Base-by-base conservation (phyloP, 2,329 filamentous ascomycete species). In the Sphaerostilbella broomeana region DNA sequence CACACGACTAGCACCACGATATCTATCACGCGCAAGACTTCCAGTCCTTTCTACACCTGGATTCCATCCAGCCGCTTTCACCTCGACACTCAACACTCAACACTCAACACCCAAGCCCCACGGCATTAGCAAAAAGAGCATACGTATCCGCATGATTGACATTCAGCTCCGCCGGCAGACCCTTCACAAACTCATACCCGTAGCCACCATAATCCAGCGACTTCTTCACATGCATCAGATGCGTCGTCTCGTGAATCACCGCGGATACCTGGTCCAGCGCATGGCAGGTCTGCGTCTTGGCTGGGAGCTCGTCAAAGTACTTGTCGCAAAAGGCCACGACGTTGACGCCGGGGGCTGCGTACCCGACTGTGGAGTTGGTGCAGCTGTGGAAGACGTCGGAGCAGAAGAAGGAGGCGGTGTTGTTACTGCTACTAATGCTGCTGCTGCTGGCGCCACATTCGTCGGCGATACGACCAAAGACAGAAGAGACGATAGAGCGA, bases 181-280 rank as follows among this genome's bases (percentile, higher is more conserved):
- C 52, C 11, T 57, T 49, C 44, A 77, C 72, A 33, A 75, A 77
- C 28, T 61, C 64, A 41, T 75, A 67, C 3, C 65, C 56, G 50
- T 81, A 83, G 19, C 76, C 77, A 18, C 65, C 72, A 37, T 71
- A 62, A 52, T 84, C 80, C 2, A 69, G 56, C 2, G 79, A 82
- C 7, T 77, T 75, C 40, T 74, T 75, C 45, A 60, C 61, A 67
- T 54, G 70, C 60, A n/a, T 71, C 66, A 72, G 47, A 53, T 84
- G 81, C 7, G 79, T 81, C 48, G 70, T 65, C 65, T 85, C 81
- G 52, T 85, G 81, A 11, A 85, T 57, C 21, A 70, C 70, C 11
- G 79, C 83, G 9, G 72, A 79, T 3, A 74, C 75, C 61, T 80
- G 75, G 53, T 83, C 80, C 60, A 84, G 79, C 3, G 51, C 69